Evolutionary conservation across 2,329 filamentous ascomycete genomes (phyloP).

Genomic region (Beauveria australis): DNA sequence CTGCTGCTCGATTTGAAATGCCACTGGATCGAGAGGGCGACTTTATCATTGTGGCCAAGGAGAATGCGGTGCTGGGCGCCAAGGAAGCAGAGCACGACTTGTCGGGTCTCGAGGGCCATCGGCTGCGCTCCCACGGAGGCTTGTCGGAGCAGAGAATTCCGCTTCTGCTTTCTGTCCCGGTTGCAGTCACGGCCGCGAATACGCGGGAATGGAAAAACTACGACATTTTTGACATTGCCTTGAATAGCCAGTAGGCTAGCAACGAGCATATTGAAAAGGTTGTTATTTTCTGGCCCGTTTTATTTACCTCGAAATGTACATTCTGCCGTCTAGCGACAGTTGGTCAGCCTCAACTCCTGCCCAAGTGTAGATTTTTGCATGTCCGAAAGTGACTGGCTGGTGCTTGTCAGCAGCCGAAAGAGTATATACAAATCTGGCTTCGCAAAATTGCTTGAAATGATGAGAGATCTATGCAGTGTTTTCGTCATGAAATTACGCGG

Average conservation of each 20-base stretch:
- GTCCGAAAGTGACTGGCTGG: neutral
- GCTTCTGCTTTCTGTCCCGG: conserved; percentile 24
- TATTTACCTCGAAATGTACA: neutral
- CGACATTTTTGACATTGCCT: conserved; percentile 29
- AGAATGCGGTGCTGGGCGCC: conserved; percentile 29
- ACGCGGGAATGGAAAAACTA: conserved; percentile 27
- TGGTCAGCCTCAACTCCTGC: too few relatives aligned
- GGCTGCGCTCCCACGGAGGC: conserved; percentile 32
- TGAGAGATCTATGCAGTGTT: neutral
- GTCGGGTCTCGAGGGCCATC: conserved; percentile 23
- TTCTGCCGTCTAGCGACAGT: neutral
- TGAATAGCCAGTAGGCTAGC: conserved; percentile 20
- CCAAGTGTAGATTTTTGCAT: neutral
- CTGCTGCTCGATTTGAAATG: conserved; percentile 27
- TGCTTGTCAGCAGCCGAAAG: neutral
- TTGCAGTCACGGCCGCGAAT: conserved; percentile 10
- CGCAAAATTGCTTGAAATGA: neutral
- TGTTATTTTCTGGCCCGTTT: neutral
- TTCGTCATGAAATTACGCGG: neutral
- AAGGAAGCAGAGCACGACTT: conserved; percentile 27
- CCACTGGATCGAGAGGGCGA: conserved; percentile 32
- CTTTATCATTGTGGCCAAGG: conserved; percentile 29
- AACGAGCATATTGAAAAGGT: neutral
- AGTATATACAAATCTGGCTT: neutral
- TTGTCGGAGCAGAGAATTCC: conserved; percentile 31